Percentiles rank a stretch among this genome's conserved stretches.
Evolutionary conservation across 805 yeast genomes (phyloP).

Genomic region (Saccharomycopsis lassenensis): DNA sequence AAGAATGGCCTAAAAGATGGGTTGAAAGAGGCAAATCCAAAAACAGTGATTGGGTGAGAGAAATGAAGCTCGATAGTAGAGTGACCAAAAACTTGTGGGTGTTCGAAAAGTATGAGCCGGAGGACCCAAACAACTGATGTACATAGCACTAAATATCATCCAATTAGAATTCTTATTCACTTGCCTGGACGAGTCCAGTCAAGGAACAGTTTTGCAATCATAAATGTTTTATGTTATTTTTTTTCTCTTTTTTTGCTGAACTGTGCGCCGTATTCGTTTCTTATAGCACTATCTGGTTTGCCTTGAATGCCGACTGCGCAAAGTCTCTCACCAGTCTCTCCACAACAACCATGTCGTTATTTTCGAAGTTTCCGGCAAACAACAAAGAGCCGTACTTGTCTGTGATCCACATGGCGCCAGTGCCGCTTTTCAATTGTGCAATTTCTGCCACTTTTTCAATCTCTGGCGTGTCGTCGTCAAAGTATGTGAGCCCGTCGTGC

Average conservation of each 20-base stretch:
- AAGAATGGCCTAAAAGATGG: conserved; percentile 85
- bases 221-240: background rate
- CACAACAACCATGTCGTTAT: conserved; percentile 53
- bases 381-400: conserved; percentile 66
- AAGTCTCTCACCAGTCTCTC: conserved; percentile 62
- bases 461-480: too few relatives aligned
- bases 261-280: background rate
- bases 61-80: conserved; percentile 58
- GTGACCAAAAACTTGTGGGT: conserved; percentile 44
- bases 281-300: conserved; percentile 8
- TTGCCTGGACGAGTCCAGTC: too few relatives aligned
- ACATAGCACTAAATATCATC: too few relatives aligned
- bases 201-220: too few relatives aligned
- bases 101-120: too few relatives aligned
- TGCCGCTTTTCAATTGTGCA: conserved; percentile 15
- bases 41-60: conserved; percentile 82
- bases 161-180: too few relatives aligned
- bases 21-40: conserved; percentile 62
- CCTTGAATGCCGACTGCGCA: conserved; percentile 46
- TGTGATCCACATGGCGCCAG: conserved; percentile 55
- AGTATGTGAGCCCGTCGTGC: conserved; percentile 30
- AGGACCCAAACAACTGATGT: too few relatives aligned
- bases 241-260: background rate
- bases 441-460: too few relatives aligned
- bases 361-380: conserved; percentile 43